A percentile compares a stretch with the other conserved stretches of the same genome.
Evolutionary conservation across 2,329 filamentous ascomycete genomes (phyloP).

Genomic region (Penicillium frequentans): DNA sequence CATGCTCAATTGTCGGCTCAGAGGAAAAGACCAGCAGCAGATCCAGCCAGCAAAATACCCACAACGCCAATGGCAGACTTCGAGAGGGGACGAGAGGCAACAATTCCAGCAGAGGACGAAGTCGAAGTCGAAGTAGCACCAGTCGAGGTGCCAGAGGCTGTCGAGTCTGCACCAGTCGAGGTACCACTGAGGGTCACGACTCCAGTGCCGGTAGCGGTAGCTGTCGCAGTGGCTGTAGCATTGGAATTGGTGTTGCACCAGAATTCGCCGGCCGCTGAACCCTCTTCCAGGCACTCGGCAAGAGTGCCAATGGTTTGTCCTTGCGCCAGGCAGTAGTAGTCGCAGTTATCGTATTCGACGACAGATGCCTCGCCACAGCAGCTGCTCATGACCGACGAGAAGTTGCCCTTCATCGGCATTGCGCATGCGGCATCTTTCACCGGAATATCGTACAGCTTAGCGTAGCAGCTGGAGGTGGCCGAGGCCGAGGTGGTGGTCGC

Average conservation of each 20-base stretch:
- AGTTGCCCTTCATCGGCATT: slow-evolving; percentile 21
- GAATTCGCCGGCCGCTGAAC: slow-evolving; percentile 18
- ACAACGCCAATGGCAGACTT: slow-evolving; percentile 13
- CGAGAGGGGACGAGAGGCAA: slow-evolving; percentile 2
- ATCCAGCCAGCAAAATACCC: slow-evolving; percentile 12
- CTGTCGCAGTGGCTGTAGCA: slow-evolving; percentile 19
- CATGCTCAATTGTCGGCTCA: not conserved
- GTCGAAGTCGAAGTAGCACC: slow-evolving; percentile 11
- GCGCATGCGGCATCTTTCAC: slow-evolving; percentile 25
- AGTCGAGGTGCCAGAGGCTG: slow-evolving; percentile 10
- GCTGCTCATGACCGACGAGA: slow-evolving; percentile 21
- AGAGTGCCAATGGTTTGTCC: slow-evolving; percentile 18
- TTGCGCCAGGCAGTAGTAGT: slow-evolving; percentile 26
- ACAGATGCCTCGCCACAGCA: slow-evolving; percentile 21
- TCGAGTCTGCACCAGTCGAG: slow-evolving; percentile 2
- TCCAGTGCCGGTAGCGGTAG: slow-evolving; percentile 16
- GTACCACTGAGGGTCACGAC: slow-evolving; percentile 12
- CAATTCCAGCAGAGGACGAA: slow-evolving; percentile 8
- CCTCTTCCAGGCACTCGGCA: slow-evolving; percentile 23
- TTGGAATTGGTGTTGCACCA: slow-evolving; percentile 27
- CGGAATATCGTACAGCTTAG: slow-evolving; percentile 24
- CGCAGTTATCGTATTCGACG: slow-evolving; percentile 22
- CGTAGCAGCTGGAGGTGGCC: slow-evolving; percentile 20
- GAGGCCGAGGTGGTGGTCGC: slow-evolving; percentile 15
- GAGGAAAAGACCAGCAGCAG: slow-evolving; percentile 15